Base-by-base conservation (phyloP, 2,329 filamentous ascomycete genomes). In the Amylocarpus encephaloides region DNA sequence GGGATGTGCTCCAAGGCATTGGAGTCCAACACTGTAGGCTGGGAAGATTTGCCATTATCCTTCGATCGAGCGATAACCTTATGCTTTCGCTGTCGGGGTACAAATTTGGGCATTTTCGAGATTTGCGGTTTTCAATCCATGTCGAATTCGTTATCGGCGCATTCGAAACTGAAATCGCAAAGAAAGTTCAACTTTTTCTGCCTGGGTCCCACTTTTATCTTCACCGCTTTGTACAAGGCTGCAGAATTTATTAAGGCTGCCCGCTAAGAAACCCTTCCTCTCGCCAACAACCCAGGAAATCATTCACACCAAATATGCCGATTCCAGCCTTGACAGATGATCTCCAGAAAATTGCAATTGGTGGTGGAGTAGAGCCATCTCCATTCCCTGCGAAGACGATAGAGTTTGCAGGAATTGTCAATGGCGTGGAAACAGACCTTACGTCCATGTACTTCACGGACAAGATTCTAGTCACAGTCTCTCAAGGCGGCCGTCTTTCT, bases 401-500 rank as follows among this genome's bases (percentile, higher is more conserved):
- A 50, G 52, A 56, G 40, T 57, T 79, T n/a, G 71, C 79, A 1
- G 83, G 84, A 2, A 65, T 73, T 2, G 80, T 96, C 54, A 80
- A 84, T 55, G 82, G 81, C 29, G 68, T 84, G 18, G 68, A 76
- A 33, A 97, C 93, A 1, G 82, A 89, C 57, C 83, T 88, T 32
- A 83, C 81, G 35, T 77, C 77, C 10, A 74, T 90, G 48, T 80
- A 76, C 61, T 97, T 97, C 69, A 77, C 83, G 7, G 93, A 97
- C 76, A 95, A 89, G 69, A 89, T 98, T 61, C 71, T 98, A 61
- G 73, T 98, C 55, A 96, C 90, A 1, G 78, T 97, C 52, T 88
- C 87, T 0, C 93, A 97, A 70, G 80, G 85, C 54, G 92, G 91
- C 6, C 80, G 85, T 52, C 71, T 97, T 42, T 86, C 88, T 16